Evolutionary conservation across 257 asterid genomes (phyloP).

Genomic region (Solanum virginianum): DNA sequence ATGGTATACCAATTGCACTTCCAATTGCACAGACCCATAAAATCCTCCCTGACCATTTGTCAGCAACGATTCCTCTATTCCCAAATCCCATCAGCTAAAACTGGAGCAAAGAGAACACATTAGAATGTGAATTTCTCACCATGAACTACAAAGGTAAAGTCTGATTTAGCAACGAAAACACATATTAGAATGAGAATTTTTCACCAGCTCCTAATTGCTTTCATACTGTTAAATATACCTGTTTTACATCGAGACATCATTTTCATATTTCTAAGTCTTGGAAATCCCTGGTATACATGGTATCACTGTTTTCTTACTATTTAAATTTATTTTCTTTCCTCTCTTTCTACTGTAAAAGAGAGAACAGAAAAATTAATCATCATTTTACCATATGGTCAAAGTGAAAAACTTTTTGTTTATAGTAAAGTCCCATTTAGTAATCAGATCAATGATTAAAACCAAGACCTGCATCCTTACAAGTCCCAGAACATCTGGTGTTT

Average conservation of each 20-base stretch:
- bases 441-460: neutral
- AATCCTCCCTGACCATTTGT: slow-evolving; percentile 74
- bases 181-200: neutral
- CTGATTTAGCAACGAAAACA: neutral
- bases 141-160: neutral
- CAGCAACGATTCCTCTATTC: slow-evolving; percentile 70
- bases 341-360: neutral
- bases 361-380: neutral
- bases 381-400: neutral
- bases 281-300: neutral
- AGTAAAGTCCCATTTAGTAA: neutral
- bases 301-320: neutral
- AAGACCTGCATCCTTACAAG: neutral
- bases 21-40: slow-evolving; percentile 86
- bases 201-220: neutral
- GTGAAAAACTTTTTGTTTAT: neutral
- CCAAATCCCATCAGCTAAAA: slow-evolving; percentile 57
- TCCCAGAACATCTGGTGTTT: neutral
- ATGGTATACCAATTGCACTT: slow-evolving; percentile 64
- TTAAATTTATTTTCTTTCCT: neutral
- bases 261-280: neutral
- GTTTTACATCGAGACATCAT: neutral
- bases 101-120: neutral
- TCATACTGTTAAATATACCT: neutral
- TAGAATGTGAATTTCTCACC: neutral